These are phyloP conservation scores for Leptographium procerum DNA, from an alignment of 2,329 filamentous ascomycete genomes.

Conservation along the genomic window DNA sequence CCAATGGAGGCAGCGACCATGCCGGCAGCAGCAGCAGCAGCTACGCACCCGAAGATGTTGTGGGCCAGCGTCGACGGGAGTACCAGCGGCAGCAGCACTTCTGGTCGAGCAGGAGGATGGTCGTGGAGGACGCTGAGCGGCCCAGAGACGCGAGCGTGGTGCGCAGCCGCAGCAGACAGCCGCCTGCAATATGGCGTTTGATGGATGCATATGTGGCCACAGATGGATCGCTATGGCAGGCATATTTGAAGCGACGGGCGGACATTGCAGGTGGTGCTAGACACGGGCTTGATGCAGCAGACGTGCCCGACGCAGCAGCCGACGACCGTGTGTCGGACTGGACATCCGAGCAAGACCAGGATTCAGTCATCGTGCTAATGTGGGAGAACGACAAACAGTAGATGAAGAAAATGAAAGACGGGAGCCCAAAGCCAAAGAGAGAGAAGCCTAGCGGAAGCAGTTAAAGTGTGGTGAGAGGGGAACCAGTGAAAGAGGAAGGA, in stretches of 20 bases:
- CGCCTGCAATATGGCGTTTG: constrained; percentile 26
- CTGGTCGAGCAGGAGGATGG: constrained; percentile 18
- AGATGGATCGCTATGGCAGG: constrained; percentile 33
- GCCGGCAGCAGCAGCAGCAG: not conserved
- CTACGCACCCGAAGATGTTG: not conserved
- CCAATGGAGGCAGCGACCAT: not conserved
- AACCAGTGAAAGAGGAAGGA: not conserved
- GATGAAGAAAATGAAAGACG: not conserved
- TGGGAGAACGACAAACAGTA: constrained; percentile 19
- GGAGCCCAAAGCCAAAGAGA: not conserved
- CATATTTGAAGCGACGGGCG: constrained; percentile 26
- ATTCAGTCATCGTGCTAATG: constrained; percentile 29
- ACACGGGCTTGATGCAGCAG: constrained; percentile 1
- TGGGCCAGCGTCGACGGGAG: not conserved
- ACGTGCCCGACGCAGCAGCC: constrained; percentile 10
- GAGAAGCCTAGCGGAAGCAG: not conserved
- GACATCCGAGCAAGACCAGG: constrained; percentile 10
- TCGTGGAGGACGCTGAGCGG: constrained; percentile 19
- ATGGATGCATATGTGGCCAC: constrained; percentile 25
- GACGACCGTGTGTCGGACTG: no score
- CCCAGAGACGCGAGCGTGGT: constrained; percentile 20
- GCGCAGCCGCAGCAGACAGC: constrained; percentile 7
- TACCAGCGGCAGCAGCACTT: constrained; percentile 5
- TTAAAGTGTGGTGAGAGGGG: not conserved
- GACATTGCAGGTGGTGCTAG: not conserved